Evolutionary conservation across 495 filamentous ascomycete species (phyloP).

Genomic region (Entonaema liquescens): DNA sequence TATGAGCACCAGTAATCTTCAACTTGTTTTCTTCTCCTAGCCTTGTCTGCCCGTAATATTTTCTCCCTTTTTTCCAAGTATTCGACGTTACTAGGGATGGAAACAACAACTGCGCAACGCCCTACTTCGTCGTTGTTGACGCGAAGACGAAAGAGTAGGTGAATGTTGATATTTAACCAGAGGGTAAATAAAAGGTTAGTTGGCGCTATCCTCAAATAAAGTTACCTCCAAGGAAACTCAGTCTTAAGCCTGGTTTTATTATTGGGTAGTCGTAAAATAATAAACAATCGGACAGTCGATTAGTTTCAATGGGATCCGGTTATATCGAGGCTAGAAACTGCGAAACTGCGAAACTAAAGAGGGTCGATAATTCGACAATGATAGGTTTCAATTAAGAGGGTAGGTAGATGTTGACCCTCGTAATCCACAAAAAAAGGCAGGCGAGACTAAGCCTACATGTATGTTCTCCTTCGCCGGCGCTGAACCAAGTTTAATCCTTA

Average conservation of each 20-base stretch:
- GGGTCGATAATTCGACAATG: constrained; percentile 29
- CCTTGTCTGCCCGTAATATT: neutral
- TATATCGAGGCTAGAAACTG: constrained; percentile 8
- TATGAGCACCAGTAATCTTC: constrained; percentile 42
- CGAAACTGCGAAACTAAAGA: constrained; percentile 15
- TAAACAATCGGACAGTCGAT: neutral
- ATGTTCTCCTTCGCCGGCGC: constrained; percentile 18
- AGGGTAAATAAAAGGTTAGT: neutral
- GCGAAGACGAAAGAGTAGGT: neutral
- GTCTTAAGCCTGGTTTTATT: neutral
- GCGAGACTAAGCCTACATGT: constrained; percentile 12
- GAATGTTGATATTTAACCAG: neutral
- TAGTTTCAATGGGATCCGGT: neutral
- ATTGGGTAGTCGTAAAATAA: constrained; percentile 10
- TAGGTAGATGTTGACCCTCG: constrained; percentile 8
- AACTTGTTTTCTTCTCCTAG: constrained; percentile 20
- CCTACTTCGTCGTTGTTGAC: neutral
- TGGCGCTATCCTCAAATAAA: neutral
- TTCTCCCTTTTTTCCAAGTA: constrained; percentile 1
- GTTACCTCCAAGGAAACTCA: neutral
- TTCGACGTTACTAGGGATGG: neutral
- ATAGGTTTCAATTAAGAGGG: constrained; percentile 31
- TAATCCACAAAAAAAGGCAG: constrained; percentile 18
- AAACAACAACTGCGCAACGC: neutral
- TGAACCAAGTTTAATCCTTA: constrained; percentile 25